A percentile compares a stretch with the other conserved stretches of the same genome.
These are phyloP conservation scores for Agaricus subrufescens DNA, from an alignment of 768 basidiomycete species.

Conservation along the genomic window DNA sequence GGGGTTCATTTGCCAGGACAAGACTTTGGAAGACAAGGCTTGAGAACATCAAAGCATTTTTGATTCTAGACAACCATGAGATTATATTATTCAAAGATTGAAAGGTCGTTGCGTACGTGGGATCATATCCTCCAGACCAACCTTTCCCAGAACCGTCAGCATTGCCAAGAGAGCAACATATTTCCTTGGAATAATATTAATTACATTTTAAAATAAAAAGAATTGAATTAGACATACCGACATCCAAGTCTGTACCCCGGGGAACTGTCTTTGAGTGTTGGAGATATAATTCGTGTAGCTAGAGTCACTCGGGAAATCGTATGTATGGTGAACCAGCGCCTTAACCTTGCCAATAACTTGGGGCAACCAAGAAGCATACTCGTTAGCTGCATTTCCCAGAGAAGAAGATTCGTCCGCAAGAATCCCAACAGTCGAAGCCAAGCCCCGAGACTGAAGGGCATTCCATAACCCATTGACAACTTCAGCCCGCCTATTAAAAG, in stretches of 20 bases:
- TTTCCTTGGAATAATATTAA: constrained; percentile 20
- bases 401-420: constrained; percentile 37
- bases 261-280: constrained; percentile 20
- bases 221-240: constrained; percentile 20
- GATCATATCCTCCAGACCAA: constrained; percentile 31
- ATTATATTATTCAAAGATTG: not conserved
- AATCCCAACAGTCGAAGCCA: constrained; percentile 29
- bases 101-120: constrained; percentile 19
- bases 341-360: constrained; percentile 30
- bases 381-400: constrained; percentile 23
- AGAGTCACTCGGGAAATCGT: constrained; percentile 37
- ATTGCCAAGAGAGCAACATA: constrained; percentile 32
- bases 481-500: constrained; percentile 27
- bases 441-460: constrained; percentile 24
- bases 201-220: not conserved
- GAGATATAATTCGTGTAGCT: constrained; percentile 26
- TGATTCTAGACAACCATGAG: constrained; percentile 19
- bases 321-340: constrained; percentile 40
- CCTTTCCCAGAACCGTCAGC: constrained; percentile 29
- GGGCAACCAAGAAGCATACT: constrained; percentile 30
- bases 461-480: constrained; percentile 33
- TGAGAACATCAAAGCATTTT: constrained; percentile 34
- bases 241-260: constrained; percentile 34
- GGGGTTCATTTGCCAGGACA: constrained; percentile 29
- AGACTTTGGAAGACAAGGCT: constrained; percentile 34